Percentiles rank a stretch among this genome's conserved stretches.
These are phyloP conservation scores for Coriolopsis trogii DNA, from an alignment of 1,284 basidiomycete genomes.

Conservation along the genomic window DNA sequence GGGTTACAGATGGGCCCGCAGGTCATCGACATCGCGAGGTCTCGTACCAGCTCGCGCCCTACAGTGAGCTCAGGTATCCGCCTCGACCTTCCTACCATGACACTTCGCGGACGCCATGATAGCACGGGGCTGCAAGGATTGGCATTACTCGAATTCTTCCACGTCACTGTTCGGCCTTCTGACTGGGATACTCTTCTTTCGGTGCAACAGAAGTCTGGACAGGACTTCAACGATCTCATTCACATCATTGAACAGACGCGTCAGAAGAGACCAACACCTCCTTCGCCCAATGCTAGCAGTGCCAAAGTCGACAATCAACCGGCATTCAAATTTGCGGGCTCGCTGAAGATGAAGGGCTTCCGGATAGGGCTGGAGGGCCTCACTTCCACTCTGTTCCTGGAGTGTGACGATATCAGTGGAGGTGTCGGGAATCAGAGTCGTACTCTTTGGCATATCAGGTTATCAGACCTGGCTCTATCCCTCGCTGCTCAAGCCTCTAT, in stretches of 20 bases:
- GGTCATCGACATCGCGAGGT: conserved; percentile 62
- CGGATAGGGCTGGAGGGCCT: conserved; percentile 74
- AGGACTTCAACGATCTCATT: conserved; percentile 83
- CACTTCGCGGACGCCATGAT: conserved; percentile 59
- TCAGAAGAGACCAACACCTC: conserved; percentile 35
- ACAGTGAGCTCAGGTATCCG: conserved; percentile 52
- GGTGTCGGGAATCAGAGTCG: conserved; percentile 45
- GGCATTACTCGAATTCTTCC: conserved; percentile 66
- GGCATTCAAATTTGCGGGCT: conserved; percentile 45
- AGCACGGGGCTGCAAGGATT: conserved; percentile 53
- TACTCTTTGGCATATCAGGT: conserved; percentile 60
- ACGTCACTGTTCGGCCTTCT: conserved; percentile 73
- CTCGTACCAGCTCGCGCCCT: conserved; percentile 39
- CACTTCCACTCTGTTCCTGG: conserved; percentile 71
- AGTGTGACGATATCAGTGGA: conserved; percentile 74
- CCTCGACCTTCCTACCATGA: conserved; percentile 65
- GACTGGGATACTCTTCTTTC: conserved; percentile 81
- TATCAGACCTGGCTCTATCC: conserved; percentile 76
- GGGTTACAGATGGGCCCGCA: conserved; percentile 70
- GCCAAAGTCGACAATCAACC: conserved; percentile 5
- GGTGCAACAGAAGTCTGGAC: conserved; percentile 84
- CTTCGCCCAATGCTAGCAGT: conserved; percentile 13
- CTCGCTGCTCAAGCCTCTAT: conserved; percentile 59
- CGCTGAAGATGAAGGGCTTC: conserved; percentile 76
- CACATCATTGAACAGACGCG: conserved; percentile 64